Percentiles rank a stretch among this genome's conserved stretches.
phyloP scores from a whole-genome alignment of 805 yeast genomes.

The Maudiozyma bulderi region DNA sequence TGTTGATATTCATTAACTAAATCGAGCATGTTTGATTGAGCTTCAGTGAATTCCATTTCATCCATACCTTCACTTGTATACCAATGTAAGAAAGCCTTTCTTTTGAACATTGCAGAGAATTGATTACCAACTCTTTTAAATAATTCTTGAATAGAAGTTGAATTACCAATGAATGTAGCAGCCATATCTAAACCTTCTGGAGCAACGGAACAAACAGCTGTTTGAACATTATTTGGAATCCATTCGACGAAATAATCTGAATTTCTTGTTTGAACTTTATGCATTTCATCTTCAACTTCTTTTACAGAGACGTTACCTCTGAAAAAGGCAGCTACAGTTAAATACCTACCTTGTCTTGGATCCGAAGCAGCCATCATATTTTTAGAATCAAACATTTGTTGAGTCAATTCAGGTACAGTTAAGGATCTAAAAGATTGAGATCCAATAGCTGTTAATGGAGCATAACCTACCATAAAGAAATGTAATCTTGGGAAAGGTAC shows the following conservation, averaged over 20 bases:
- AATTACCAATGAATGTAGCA: slow-evolving; percentile 88
- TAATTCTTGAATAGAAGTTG: slow-evolving; percentile 85
- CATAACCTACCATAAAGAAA: slow-evolving; percentile 92
- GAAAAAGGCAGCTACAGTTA: slow-evolving; percentile 89
- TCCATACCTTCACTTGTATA: slow-evolving; percentile 95
- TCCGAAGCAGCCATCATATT: slow-evolving; percentile 96
- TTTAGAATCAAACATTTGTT: slow-evolving; percentile 84
- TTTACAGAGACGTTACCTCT: slow-evolving; percentile 88
- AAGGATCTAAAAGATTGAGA: slow-evolving; percentile 75
- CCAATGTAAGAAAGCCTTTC: slow-evolving; percentile 95
- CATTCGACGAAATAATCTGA: slow-evolving; percentile 83
- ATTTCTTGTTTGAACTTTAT: slow-evolving; percentile 71
- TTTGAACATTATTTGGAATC: slow-evolving; percentile 93
- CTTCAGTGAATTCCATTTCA: slow-evolving; percentile 87
- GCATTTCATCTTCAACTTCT: slow-evolving; percentile 93
- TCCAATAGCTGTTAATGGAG: slow-evolving; percentile 77
- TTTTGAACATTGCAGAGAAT: slow-evolving; percentile 84
- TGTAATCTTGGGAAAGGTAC: slow-evolving; percentile 94
- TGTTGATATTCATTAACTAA: slow-evolving; percentile 85
- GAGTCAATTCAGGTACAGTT: slow-evolving; percentile 85
- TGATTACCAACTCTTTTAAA: slow-evolving; percentile 85
- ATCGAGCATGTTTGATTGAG: slow-evolving; percentile 85
- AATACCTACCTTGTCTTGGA: slow-evolving; percentile 82
- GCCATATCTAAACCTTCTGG: slow-evolving; percentile 80
- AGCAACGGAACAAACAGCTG: slow-evolving; percentile 86